Evolutionary conservation across 2,329 filamentous ascomycete genomes (phyloP), one percentile per base, ranked within the genome.

Genomic region (Colletotrichum aenigma): DNA sequence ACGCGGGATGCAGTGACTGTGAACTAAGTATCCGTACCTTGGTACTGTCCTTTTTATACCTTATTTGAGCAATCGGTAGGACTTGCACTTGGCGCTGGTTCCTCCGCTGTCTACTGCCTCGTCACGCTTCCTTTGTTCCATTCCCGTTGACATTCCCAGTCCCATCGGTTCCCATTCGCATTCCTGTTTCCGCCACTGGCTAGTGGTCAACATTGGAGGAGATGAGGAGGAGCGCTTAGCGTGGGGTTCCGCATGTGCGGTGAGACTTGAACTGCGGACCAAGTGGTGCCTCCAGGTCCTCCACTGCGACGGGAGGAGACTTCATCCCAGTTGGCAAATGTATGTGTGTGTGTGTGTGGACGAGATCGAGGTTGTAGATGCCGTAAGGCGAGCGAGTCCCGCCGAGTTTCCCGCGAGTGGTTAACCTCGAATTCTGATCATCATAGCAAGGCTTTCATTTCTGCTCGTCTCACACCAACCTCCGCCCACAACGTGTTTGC

Each of bases 221-320:
- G 21, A 70, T 15, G 60, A 21, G 32, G 43, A 21, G 32, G 38
- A 62, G 68, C 68, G 30, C 43, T 28, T 38, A 70, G 67, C n/a
- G 55, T 69, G 66, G 67, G 58, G 56, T 70, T 70, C 58, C 67
- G 36, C 67, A 70, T 24, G 34, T 62, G 67, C 56, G 67, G 58
- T 52, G 56, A 64, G 67, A 70, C 28, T 34, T 26, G 38, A 62
- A 60, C 55, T 18, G 66, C 55, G 55, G 58, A 69, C 32, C 66
- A 48, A 69, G 34, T 60, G 66, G 24, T 56, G 26, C 55, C 26
- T 61, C 30, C 21, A 30, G 24, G 36, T 70, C 67, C 67, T 70
- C 36, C 56, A 36, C 67, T 70, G 36, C 56, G 24, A 70, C 34
- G 7, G 16, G 56, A 70, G 26, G 67, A 70, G 12, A 56, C 67